Evolutionary conservation across 1,139 yeast species (phyloP), one percentile per base, ranked within the genome.

Genomic region (Casaregolazyma suthepensis): DNA sequence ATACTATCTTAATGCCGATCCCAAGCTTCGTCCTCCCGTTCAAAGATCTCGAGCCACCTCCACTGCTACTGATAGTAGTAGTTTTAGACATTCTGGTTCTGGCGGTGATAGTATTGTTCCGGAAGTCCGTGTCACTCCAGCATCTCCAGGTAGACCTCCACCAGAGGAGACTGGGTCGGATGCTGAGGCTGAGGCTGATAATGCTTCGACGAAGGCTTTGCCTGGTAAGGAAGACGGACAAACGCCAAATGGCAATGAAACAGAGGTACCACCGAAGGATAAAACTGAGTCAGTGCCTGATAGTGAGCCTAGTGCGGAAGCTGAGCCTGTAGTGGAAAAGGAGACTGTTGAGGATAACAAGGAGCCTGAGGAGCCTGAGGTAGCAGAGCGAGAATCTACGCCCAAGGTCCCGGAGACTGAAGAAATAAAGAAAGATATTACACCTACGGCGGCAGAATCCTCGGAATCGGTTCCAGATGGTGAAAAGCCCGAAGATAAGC

Each of bases 1-100:
- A 59, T 72, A 71, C 58, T 72, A 72, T 56, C 56, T 72, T 69
- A 72, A 69, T 45, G 75, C 73, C 1, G 74, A 71, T 52, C 75
- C 75, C 17, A 65, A 64, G 46, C 53, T 61, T 51, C 67, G 72
- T 3, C 69, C 70, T 10, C 56, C 59, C n/a, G 58, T 63, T n/a
- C 66, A 61, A 42, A 56, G 70, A 46, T 59, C 67, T 3, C 53
- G 68, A 17, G 64, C 69, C 20, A 55, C 61, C 23, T 60, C 68
- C 1, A 63, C 61, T 37, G 65, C 63, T 3, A 61, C 68, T 7
- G 57, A 53, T 35, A 50, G 20, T 18, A 51, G 54, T 6, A 56
- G 52, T 44, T 45, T 37, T 10, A 47, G 52, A 26, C 50, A 48
- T 6, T 46, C 48, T 5, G 35, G 45, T 9, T 13, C 42, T 12